Base-by-base conservation (phyloP, 345 rosid genomes). In the Aegle marmelos region DNA sequence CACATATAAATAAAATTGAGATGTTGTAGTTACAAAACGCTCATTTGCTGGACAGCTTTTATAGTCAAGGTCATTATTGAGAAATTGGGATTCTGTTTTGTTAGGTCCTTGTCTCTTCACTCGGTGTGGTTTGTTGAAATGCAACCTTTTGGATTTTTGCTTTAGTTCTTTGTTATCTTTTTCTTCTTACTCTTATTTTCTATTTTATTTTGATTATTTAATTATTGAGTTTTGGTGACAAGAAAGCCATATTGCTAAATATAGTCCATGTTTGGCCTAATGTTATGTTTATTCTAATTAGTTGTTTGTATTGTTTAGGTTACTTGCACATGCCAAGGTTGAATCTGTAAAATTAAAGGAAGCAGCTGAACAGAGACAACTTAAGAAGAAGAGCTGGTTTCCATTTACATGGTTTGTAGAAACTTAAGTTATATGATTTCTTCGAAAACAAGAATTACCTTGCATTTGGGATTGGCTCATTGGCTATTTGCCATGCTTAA, bases 321-420 rank as follows among this genome's bases (percentile, higher is more conserved):
- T 96, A 80, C 98, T 96, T 83, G 99, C 98, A 69, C 99, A 96
- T 91, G 99, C 97, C 59, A 96, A 94, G 91, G 91, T 90, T 88
- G 98, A 96, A 89, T 90, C 97, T 75, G 95, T 91, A 58, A 92
- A 85, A 82, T 88, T 91, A 19, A 96, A 92, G 87, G 98, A 94
- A 86, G 99, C 92, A 74, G 99, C 99, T 73, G 95, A 92, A 82
- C 92, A 84, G 82, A 90, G 89, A 82, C 88, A 85, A 87, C 88
- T 88, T 79, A 86, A 89, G 81, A 92, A 91, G 86, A 89, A 85
- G 72, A 87, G 94, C 78, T 96, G 99, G 99, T 94, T 92, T 82
- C 89, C 98, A n/a, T 88, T 92, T 77, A 79, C 86, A 73, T 91
- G 98, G 98, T 96, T 81, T 79, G 94, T 82, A 77, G 66, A 78